These are phyloP conservation scores for Warburgia ugandensis DNA, from an alignment of 164 flowering plant genomes.

Conservation along the genomic window DNA sequence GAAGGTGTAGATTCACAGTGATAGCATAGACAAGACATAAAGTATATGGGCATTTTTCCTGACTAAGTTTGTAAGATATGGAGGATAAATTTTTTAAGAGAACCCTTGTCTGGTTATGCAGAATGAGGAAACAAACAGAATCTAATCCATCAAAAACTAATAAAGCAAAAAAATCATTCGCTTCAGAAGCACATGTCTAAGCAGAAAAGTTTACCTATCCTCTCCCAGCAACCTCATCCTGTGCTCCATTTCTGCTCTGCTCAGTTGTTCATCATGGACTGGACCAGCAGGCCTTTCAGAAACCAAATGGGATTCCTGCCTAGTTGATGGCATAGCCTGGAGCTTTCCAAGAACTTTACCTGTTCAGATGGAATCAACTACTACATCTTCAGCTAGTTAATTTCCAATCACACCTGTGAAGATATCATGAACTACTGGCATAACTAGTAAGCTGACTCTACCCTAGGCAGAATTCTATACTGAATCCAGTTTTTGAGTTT, in stretches of 20 bases:
- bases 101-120: no score
- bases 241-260: slow-evolving; percentile 50
- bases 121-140: neutral
- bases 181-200: neutral
- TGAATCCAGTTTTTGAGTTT: no score
- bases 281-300: slow-evolving; percentile 26
- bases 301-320: slow-evolving; percentile 27
- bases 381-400: slow-evolving; percentile 5
- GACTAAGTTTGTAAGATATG: no score
- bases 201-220: slow-evolving; percentile 38
- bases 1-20: no score
- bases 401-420: neutral
- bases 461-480: no score
- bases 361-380: slow-evolving; percentile 13
- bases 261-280: slow-evolving; percentile 51
- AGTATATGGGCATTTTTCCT: no score
- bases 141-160: neutral
- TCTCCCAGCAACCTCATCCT: slow-evolving; percentile 65
- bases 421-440: neutral
- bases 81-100: no score
- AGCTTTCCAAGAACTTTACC: slow-evolving; percentile 26
- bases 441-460: neutral
- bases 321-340: slow-evolving; percentile 17
- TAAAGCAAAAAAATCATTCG: neutral
- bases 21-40: no score